Conservation (phyloP, 176 grass and related monocot species). For the Bolboschoenus planiculmis region DNA sequence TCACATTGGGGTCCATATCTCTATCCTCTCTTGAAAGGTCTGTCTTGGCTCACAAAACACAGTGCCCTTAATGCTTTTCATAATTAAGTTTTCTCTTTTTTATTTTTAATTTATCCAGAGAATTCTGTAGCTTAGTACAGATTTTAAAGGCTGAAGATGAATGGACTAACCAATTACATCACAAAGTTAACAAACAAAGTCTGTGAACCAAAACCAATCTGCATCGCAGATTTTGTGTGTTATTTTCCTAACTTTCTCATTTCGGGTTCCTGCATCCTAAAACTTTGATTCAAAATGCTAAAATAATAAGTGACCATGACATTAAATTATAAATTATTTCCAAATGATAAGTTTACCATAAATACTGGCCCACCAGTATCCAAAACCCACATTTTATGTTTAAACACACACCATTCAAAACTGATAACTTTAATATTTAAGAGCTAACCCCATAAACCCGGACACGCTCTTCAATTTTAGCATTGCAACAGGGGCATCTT, state of each 20-base stretch:
- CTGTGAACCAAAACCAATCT: neutral
- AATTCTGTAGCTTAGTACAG: neutral
- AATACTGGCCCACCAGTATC: neutral
- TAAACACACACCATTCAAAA: conserved; percentile 1
- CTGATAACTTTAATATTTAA: neutral
- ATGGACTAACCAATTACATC: neutral
- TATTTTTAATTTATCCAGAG: neutral
- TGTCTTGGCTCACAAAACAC: neutral
- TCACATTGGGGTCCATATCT: neutral
- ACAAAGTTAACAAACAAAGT: neutral
- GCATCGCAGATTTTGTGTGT: neutral
- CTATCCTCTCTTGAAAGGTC: neutral
- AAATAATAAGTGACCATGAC: neutral
- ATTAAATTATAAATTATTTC: conserved; percentile 14
- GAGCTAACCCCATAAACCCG: conserved; percentile 20
- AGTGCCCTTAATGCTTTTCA: neutral
- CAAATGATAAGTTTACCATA: neutral
- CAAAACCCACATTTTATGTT: neutral
- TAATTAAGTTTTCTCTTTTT: neutral
- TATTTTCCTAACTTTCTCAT: neutral
- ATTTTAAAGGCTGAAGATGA: neutral
- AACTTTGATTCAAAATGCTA: neutral
- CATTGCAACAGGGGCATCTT: conserved; percentile 21
- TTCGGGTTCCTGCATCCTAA: neutral
- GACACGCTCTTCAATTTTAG: conserved; percentile 16